A percentile compares a stretch with the other conserved stretches of the same genome.
phyloP scores from a whole-genome alignment of 805 yeast species.

The Debaryomyces hansenii region DNA sequence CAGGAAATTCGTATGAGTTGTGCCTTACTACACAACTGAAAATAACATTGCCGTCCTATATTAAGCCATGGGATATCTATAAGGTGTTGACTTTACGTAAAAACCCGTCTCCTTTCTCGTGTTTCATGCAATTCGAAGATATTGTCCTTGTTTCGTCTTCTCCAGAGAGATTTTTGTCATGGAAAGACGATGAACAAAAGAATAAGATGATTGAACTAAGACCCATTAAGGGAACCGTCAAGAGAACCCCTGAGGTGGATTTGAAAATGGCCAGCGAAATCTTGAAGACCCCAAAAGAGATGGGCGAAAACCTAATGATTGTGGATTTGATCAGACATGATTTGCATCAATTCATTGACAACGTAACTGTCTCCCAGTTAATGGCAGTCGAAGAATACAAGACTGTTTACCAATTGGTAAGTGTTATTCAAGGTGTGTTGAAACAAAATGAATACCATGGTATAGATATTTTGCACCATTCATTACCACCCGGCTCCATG shows the following conservation, averaged over 20 bases:
- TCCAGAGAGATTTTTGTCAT: conserved; percentile 88
- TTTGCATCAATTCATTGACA: conserved; percentile 60
- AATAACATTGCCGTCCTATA: conserved; percentile 48
- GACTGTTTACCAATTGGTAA: conserved; percentile 88
- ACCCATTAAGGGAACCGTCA: conserved; percentile 96
- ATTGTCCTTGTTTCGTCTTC: conserved; percentile 77
- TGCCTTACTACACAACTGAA: conserved; percentile 81
- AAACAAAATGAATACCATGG: conserved; percentile 51
- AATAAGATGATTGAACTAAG: conserved; percentile 66
- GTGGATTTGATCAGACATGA: conserved; percentile 95
- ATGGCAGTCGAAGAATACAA: conserved; percentile 93
- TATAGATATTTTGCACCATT: conserved; percentile 70
- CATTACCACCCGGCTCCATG: conserved; percentile 98
- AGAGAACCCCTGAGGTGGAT: conserved; percentile 55
- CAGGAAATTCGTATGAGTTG: conserved; percentile 92
- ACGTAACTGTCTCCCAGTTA: conserved; percentile 71
- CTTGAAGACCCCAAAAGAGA: conserved; percentile 82
- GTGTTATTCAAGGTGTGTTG: conserved; percentile 75
- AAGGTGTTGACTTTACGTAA: conserved; percentile 58
- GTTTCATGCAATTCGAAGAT: conserved; percentile 70
- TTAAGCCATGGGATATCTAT: conserved; percentile 77
- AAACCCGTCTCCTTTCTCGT: conserved; percentile 93
- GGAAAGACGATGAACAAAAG: conserved; percentile 47
- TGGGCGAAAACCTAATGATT: conserved; percentile 96
- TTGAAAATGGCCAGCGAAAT: conserved; percentile 60